Evolutionary conservation across 495 filamentous ascomycete genomes (phyloP).

Genomic region (Aeminium ludgeri): DNA sequence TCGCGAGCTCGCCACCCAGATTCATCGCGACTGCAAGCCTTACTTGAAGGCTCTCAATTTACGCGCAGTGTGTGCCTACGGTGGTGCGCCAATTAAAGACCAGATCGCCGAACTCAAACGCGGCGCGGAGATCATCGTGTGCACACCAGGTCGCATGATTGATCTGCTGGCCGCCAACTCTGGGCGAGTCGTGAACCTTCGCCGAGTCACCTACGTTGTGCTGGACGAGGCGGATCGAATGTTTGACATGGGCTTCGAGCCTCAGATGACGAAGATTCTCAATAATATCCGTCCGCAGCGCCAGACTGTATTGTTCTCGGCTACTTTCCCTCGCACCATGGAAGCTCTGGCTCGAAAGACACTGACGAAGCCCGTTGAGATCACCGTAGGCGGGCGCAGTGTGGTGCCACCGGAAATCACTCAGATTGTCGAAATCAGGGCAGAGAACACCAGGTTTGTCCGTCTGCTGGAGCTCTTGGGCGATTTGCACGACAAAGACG

Average conservation of each 20-base stretch:
- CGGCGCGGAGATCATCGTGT: conserved; percentile 86
- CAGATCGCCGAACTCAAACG: conserved; percentile 94
- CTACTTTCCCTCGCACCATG: conserved; percentile 91
- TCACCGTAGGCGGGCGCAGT: conserved; percentile 77
- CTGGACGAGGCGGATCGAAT: conserved; percentile 97
- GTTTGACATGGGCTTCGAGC: conserved; percentile 99
- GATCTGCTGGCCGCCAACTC: conserved; percentile 85
- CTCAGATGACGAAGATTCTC: conserved; percentile 94
- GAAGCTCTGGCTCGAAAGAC: conserved; percentile 79
- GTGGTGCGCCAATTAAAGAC: conserved; percentile 90
- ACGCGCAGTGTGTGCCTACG: conserved; percentile 86
- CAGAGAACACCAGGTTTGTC: conserved; percentile 68
- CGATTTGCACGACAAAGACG: conserved; percentile 56
- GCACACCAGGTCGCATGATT: conserved; percentile 93
- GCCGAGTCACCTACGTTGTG: conserved; percentile 77
- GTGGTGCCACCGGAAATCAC: conserved; percentile 90
- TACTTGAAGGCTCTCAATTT: conserved; percentile 80
- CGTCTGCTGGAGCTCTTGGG: conserved; percentile 75
- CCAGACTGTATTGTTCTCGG: conserved; percentile 90
- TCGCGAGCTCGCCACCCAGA: conserved; percentile 85
- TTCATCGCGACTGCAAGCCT: conserved; percentile 83
- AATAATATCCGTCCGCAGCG: conserved; percentile 76
- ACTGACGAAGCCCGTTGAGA: conserved; percentile 72
- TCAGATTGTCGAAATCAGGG: conserved; percentile 78
- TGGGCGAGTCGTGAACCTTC: conserved; percentile 80